phyloP scores from a whole-genome alignment of 441 rosid genomes.

The Pelargonium myrrhifolium region DNA sequence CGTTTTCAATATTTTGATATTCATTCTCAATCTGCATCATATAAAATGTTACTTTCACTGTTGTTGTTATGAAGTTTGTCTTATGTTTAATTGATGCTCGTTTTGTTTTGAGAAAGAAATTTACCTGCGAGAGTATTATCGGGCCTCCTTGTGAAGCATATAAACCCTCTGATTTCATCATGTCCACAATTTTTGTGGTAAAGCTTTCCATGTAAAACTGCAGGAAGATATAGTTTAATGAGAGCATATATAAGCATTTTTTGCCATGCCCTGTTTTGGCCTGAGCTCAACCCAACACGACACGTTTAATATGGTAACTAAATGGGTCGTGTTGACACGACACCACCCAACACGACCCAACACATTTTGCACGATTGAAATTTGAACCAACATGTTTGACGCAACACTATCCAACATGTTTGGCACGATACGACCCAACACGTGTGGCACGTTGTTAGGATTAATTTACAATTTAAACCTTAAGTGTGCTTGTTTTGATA shows the following conservation, averaged over 20 bases:
- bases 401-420: too few relatives aligned
- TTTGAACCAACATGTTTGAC: too few relatives aligned
- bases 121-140: slow-evolving; percentile 62
- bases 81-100: background rate
- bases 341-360: too few relatives aligned
- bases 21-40: slow-evolving; percentile 56
- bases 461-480: too few relatives aligned
- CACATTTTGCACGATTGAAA: too few relatives aligned
- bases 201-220: slow-evolving; percentile 56
- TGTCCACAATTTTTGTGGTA: slow-evolving; percentile 44
- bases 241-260: background rate
- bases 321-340: too few relatives aligned
- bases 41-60: background rate
- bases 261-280: too few relatives aligned
- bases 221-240: background rate
- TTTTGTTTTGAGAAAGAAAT: background rate
- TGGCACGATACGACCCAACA: too few relatives aligned
- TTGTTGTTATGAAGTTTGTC: background rate
- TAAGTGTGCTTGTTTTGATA: too few relatives aligned
- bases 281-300: too few relatives aligned
- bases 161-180: slow-evolving; percentile 62
- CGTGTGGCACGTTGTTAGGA: too few relatives aligned
- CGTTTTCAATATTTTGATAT: slow-evolving; percentile 44
- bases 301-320: too few relatives aligned
- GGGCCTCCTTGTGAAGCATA: slow-evolving; percentile 74